These are phyloP conservation scores for Triangularia verruculosa DNA, from an alignment of 2,329 filamentous ascomycete species.

Conservation along the genomic window DNA sequence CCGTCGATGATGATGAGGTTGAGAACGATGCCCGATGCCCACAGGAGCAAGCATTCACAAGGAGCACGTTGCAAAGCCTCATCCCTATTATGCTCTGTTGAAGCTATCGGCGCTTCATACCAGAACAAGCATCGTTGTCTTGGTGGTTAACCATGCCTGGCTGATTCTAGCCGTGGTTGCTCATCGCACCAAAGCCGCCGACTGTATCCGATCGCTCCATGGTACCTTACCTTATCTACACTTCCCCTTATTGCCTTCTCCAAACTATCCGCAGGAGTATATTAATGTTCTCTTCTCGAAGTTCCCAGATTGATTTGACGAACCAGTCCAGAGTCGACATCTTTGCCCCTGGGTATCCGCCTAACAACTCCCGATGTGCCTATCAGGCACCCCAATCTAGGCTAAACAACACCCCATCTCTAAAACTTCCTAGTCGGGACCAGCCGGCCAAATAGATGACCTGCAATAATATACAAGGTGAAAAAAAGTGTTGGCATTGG, in stretches of 20 bases:
- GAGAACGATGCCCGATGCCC: too few species aligned
- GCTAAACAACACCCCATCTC: conserved; percentile 2
- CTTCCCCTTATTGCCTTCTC: neutral
- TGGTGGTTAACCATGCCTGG: too few species aligned
- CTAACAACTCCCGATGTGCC: conserved; percentile 2
- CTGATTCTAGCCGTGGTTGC: neutral
- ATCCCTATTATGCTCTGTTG: too few species aligned
- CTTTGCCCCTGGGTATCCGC: neutral
- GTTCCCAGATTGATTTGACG: neutral
- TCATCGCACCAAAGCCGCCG: neutral
- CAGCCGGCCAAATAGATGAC: neutral
- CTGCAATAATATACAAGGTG: neutral
- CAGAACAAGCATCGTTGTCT: too few species aligned
- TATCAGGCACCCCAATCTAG: conserved; percentile 1
- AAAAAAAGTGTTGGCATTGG: neutral
- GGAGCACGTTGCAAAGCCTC: too few species aligned
- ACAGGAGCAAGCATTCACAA: too few species aligned
- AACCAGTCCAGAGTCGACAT: neutral
- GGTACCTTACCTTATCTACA: neutral
- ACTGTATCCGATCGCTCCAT: neutral
- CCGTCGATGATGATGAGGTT: too few species aligned
- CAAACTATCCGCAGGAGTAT: neutral
- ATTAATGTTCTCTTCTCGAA: neutral
- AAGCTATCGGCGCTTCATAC: too few species aligned
- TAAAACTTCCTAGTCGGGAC: neutral